Percentiles rank a stretch among this genome's conserved stretches.
Evolutionary conservation across 2,329 filamentous ascomycete genomes (phyloP).

Genomic region (Pseudogymnoascus sp.): DNA sequence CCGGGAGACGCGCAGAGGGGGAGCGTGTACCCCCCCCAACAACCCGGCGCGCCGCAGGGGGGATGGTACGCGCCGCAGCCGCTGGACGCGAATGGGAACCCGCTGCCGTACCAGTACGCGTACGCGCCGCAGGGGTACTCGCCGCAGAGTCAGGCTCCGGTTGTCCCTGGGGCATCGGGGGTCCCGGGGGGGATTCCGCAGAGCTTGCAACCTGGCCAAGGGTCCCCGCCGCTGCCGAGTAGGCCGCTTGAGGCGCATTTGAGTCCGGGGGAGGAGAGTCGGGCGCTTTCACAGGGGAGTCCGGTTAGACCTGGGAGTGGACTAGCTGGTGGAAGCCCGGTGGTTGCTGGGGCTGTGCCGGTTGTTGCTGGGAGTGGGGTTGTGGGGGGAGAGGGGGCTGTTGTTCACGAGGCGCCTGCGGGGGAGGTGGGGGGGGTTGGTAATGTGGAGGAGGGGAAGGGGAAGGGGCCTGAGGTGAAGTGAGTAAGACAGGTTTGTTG

Average conservation of each 20-base stretch:
- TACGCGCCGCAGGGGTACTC: neutral
- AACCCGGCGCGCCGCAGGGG: neutral
- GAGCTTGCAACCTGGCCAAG: neutral
- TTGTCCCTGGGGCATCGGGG: too few species aligned
- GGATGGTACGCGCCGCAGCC: neutral
- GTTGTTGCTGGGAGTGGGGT: neutral
- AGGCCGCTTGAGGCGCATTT: neutral
- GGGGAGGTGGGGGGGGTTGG: neutral
- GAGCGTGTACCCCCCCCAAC: neutral
- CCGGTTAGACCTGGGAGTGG: neutral
- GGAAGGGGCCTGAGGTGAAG: neutral
- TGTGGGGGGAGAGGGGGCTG: neutral
- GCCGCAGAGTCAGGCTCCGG: too few species aligned
- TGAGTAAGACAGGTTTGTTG: neutral
- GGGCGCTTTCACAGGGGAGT: neutral
- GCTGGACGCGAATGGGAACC: neutral
- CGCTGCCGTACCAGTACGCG: neutral
- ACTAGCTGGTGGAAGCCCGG: neutral
- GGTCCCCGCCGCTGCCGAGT: neutral
- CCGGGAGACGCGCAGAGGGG: neutral
- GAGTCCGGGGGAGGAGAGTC: neutral
- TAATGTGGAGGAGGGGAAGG: neutral
- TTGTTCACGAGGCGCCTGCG: neutral
- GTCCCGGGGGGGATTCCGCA: neutral
- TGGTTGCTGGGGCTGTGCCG: neutral